Base-by-base conservation (phyloP, 192 early-diverging fungal genomes). In the Tieghemiomyces parasiticus region DNA sequence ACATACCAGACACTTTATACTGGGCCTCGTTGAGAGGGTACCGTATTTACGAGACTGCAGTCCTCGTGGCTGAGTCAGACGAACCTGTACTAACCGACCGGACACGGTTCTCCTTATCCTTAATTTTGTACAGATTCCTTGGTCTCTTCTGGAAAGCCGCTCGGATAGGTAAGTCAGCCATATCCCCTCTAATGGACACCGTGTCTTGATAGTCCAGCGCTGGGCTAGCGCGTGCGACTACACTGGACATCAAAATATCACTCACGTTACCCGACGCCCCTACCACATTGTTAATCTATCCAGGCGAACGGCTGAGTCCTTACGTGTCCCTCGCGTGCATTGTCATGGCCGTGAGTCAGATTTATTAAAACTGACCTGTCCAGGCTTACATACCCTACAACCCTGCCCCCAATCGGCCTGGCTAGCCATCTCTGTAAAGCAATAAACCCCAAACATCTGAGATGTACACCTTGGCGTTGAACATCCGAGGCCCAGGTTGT, bases 111-210 rank as follows among this genome's bases (percentile, higher is more conserved):
- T 24, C 10, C 50, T 59, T 22, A 14, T 34, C 14, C 25, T 20
- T 38, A 28, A 2, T 48, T 31, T 16, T 58, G 30, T 68, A 82
- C 26, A 50, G 84, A 22, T 60, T 95, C 28, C 65, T 89, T 30
- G 93, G 95, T 20, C 67, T 96, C 49, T 86, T 98, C 63, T 98
- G 93, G 93, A 98, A 98, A 68, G 78, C 81, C 20, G 92, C 93
- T 29, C 78, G 93, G 64, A 89, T 98, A 68, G 88, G 85, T 85
- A 79, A 44, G 54, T 19, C 2, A 33, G 45, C 4, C 26, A 8
- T 24, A 22, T 34, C n/a, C 1, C 26, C 4, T 2, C 35, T 30
- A 10, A n/a, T n/a, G 14, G 35, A 26, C 16, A 31, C 4, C 38
- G 16, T 62, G 6, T 54, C 32, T 34, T 49, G 1, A 59, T 14